Base-by-base conservation (phyloP, 2,329 filamentous ascomycete species). In the Ascochyta fabae region DNA sequence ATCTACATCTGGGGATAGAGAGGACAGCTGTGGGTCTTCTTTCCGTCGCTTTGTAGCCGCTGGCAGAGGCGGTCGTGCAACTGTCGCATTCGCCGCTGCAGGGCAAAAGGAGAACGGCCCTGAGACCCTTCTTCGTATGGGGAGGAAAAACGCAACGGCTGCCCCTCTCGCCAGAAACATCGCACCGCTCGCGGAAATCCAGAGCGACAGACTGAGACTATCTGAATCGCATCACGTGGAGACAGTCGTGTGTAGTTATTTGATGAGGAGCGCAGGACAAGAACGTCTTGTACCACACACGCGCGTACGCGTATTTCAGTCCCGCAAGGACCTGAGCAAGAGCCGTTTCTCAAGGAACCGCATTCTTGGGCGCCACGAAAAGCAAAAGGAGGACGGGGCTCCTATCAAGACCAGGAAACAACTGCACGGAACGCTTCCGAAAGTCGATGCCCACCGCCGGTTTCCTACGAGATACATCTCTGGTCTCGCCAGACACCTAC, bases 61-160 rank as follows among this genome's bases (percentile, higher is more conserved):
- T 40, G 41, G 22, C 34, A 15, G 26, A 23, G 35, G 35, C 29
- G 35, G 27, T 55, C 35, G 51, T 46, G 46, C 40, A 19, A 55
- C 52, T 29, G 40, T 34, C 31, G 27, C 22, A 43, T 33, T 44
- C 39, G 23, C 52, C 40, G 24, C 12, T 45, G 40, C 46, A 35
- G 23, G 34, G 16, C 46, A 45, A 49, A 55, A 23, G 35, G 39
- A 16, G 24, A 33, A 41, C 31, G 13, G 15, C 24, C 26, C 12
- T 33, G 34, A 19, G 34, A 19, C 34, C 8, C 35, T 38, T 38
- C 16, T 38, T 38, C 16, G 10, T n/a, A 16, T n/a, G n/a, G n/a
- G 6, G 7, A 16, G n/a, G 15, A 35, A 16, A 6, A 35, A n/a
- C 33, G 8, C 15, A 16, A 35, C 33, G 15, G 33, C 31, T 16